A percentile compares a stretch with the other conserved stretches of the same genome.
These are phyloP conservation scores for Arthromyces matolae DNA, from an alignment of 768 basidiomycete species.

Conservation along the genomic window DNA sequence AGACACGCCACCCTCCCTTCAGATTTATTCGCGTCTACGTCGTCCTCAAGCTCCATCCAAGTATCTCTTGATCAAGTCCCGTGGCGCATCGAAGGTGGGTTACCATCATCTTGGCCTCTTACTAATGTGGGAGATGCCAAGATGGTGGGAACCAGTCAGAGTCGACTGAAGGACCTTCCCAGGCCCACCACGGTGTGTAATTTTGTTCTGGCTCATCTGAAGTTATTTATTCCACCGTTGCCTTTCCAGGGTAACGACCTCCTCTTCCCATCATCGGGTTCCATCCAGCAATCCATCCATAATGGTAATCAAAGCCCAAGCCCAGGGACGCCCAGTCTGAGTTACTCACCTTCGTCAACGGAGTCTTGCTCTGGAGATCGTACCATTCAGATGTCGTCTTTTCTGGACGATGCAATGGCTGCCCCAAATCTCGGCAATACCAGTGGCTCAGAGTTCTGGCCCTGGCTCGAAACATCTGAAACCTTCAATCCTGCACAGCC, in stretches of 20 bases:
- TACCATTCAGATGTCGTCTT: conserved; percentile 53
- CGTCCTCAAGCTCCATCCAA: not conserved
- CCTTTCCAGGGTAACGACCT: conserved; percentile 1
- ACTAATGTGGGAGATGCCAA: not conserved
- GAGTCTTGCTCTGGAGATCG: conserved; percentile 53
- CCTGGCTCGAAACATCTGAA: conserved; percentile 19
- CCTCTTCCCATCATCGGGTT: not conserved
- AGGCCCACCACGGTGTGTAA: conserved; percentile 4
- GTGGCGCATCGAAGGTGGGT: conserved; percentile 5
- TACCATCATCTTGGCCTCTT: not conserved
- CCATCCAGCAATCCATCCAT: conserved; percentile 1
- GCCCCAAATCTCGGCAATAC: conserved; percentile 9
- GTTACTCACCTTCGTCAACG: conserved; percentile 57
- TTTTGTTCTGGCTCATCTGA: not conserved
- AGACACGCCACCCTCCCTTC: conserved; percentile 42
- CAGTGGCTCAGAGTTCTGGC: conserved; percentile 20
- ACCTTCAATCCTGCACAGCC: not conserved
- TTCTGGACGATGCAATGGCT: conserved; percentile 41
- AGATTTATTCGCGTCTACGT: conserved; percentile 19
- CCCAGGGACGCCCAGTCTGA: conserved; percentile 55
- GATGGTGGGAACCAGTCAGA: too few relatives aligned
- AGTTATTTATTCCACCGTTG: not conserved
- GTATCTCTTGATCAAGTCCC: conserved; percentile 3
- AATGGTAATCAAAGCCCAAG: conserved; percentile 31
- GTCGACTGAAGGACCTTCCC: too few relatives aligned